Percentiles rank a stretch among this genome's conserved stretches.
phyloP scores from a whole-genome alignment of 2,329 filamentous ascomycete species.

The Pseudogymnoascus sp. region DNA sequence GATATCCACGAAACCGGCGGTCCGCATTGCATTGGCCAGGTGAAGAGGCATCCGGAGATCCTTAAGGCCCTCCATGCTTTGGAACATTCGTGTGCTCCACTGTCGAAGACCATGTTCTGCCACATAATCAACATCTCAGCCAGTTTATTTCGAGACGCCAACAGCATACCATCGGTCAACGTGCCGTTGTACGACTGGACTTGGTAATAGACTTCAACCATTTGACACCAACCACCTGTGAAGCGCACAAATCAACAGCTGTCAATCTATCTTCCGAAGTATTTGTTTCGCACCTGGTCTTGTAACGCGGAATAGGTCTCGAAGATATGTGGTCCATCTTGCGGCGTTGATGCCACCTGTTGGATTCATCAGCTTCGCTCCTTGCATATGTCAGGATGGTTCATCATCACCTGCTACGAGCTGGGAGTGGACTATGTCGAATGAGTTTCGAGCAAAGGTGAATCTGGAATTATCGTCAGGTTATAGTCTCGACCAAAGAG shows the following conservation, averaged over 20 bases:
- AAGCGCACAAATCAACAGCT: neutral
- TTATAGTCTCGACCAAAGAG: neutral
- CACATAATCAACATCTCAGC: conserved; percentile 10
- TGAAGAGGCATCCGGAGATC: conserved; percentile 57
- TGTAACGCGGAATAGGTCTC: conserved; percentile 65
- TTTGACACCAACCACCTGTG: conserved; percentile 68
- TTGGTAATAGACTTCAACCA: conserved; percentile 81
- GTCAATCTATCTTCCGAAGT: neutral
- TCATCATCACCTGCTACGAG: conserved; percentile 44
- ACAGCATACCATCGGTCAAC: conserved; percentile 50
- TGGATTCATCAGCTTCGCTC: neutral
- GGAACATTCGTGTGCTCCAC: conserved; percentile 60
- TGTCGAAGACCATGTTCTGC: conserved; percentile 54
- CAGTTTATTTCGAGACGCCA: conserved; percentile 1
- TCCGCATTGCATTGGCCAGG: conserved; percentile 32
- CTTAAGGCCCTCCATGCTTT: conserved; percentile 54
- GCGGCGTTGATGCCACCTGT: conserved; percentile 58
- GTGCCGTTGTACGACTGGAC: conserved; percentile 79
- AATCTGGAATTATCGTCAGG: conserved; percentile 37
- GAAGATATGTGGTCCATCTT: conserved; percentile 69
- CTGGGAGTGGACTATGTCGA: conserved; percentile 77
- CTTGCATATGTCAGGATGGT: neutral
- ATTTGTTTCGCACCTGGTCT: conserved; percentile 40
- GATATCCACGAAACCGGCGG: conserved; percentile 58
- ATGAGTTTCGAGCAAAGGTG: conserved; percentile 61